phyloP scores from a whole-genome alignment of 805 yeast species.

The Teunomyces panamensis region DNA sequence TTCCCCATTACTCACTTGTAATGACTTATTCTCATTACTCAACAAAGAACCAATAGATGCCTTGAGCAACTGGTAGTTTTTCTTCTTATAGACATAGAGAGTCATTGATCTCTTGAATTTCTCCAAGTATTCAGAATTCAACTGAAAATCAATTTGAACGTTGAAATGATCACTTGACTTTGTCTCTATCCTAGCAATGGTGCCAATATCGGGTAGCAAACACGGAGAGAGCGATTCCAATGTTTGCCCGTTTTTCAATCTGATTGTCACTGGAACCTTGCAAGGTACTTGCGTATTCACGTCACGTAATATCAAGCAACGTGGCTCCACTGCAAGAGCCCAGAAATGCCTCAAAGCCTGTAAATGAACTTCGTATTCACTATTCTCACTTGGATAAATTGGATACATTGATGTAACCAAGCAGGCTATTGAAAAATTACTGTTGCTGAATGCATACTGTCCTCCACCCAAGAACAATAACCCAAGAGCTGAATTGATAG shows the following conservation, averaged over 20 bases:
- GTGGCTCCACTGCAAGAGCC: constrained; percentile 76
- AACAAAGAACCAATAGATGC: constrained; percentile 31
- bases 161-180: constrained; percentile 51
- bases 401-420: constrained; percentile 79
- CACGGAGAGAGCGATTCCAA: constrained; percentile 55
- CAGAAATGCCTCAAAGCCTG: constrained; percentile 89
- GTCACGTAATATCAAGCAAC: constrained; percentile 79
- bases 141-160: constrained; percentile 42
- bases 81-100: constrained; percentile 49
- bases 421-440: constrained; percentile 63
- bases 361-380: constrained; percentile 57
- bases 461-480: constrained; percentile 90
- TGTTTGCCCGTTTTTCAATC: constrained; percentile 35
- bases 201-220: constrained; percentile 57
- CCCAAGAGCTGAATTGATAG: constrained; percentile 80
- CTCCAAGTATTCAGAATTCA: constrained; percentile 41
- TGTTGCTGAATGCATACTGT: constrained; percentile 71
- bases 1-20: constrained; percentile 27
- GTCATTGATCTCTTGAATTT: constrained; percentile 45
- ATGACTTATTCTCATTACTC: constrained; percentile 31
- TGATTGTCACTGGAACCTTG: constrained; percentile 42
- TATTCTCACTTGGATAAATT: constrained; percentile 49
- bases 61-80: constrained; percentile 37
- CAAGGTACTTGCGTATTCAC: constrained; percentile 58
- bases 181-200: constrained; percentile 48